A percentile compares a stretch with the other conserved stretches of the same genome.
Conservation (phyloP, 352 stramenopile genomes). For the Phytophthora palmivora region DNA sequence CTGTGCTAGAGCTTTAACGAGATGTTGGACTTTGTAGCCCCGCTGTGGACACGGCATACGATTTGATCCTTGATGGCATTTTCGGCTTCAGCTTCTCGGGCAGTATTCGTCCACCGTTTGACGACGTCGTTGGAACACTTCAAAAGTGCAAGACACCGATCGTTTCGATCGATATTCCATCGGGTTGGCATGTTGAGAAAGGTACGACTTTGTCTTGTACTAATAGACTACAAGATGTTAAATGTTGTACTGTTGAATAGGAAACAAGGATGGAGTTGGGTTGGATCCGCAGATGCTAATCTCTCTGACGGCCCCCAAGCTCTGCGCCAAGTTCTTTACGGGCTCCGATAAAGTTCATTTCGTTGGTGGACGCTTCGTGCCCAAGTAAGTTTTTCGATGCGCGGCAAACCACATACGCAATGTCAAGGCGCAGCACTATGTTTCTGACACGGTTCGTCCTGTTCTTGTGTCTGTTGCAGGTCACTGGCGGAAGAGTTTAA, state of each 20-base stretch:
- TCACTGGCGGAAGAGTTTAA: constrained; percentile 66
- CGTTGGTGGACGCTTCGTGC: constrained; percentile 96
- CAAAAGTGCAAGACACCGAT: constrained; percentile 77
- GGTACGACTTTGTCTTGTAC: constrained; percentile 41
- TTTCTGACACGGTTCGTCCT: background rate
- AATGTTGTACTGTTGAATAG: constrained; percentile 28
- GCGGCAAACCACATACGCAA: background rate
- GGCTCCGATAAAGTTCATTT: constrained; percentile 91
- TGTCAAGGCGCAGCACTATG: background rate
- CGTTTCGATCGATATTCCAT: constrained; percentile 98
- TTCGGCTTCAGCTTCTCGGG: constrained; percentile 99
- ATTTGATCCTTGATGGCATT: constrained; percentile 97
- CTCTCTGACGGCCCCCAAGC: constrained; percentile 98
- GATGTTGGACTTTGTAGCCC: constrained; percentile 29
- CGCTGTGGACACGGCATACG: constrained; percentile 67
- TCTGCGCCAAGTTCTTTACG: constrained; percentile 89
- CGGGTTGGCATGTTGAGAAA: constrained; percentile 97
- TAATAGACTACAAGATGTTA: background rate
- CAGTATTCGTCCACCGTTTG: constrained; percentile 90
- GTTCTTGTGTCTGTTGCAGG: constrained; percentile 29
- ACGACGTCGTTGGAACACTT: constrained; percentile 84
- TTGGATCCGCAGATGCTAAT: constrained; percentile 95
- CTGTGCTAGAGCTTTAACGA: too few relatives aligned
- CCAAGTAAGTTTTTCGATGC: constrained; percentile 63
- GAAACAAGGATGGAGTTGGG: constrained; percentile 74